These are phyloP conservation scores for Francoa sonchifolia DNA, from an alignment of 441 rosid genomes.

Conservation along the genomic window DNA sequence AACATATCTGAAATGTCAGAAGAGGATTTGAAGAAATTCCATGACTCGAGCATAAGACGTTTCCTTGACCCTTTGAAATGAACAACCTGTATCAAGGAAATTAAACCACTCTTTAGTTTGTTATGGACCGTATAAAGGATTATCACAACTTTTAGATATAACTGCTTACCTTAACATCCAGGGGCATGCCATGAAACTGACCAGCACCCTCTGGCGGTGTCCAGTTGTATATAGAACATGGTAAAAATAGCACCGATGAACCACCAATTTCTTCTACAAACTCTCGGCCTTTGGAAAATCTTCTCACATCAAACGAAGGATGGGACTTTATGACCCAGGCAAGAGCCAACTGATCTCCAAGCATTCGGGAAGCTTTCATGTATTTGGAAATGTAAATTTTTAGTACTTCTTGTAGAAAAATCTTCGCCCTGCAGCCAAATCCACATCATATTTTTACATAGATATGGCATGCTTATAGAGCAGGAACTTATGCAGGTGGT, in stretches of 20 bases:
- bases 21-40: slow-evolving; percentile 53
- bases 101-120: not conserved
- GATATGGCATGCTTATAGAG: too few species aligned
- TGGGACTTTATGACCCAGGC: slow-evolving; percentile 56
- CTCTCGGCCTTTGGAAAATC: slow-evolving; percentile 50
- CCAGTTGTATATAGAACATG: slow-evolving; percentile 80
- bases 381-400: slow-evolving; percentile 59
- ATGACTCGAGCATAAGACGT: slow-evolving; percentile 89
- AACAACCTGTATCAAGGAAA: slow-evolving; percentile 40
- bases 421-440: slow-evolving; percentile 51
- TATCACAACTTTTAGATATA: not conserved
- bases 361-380: slow-evolving; percentile 79
- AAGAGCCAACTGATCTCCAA: slow-evolving; percentile 89
- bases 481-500: too few species aligned
- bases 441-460: slow-evolving; percentile 1
- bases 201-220: slow-evolving; percentile 99
- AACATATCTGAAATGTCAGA: slow-evolving; percentile 53
- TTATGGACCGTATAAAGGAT: not conserved
- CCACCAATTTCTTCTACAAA: slow-evolving; percentile 51
- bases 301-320: slow-evolving; percentile 44
- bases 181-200: slow-evolving; percentile 95
- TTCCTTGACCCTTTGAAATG: slow-evolving; percentile 97
- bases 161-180: slow-evolving; percentile 69
- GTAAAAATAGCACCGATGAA: slow-evolving; percentile 59
- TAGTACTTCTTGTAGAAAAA: slow-evolving; percentile 49